These are phyloP conservation scores for Ogataea paraovalis DNA, from an alignment of 805 yeast species.

Conservation along the genomic window DNA sequence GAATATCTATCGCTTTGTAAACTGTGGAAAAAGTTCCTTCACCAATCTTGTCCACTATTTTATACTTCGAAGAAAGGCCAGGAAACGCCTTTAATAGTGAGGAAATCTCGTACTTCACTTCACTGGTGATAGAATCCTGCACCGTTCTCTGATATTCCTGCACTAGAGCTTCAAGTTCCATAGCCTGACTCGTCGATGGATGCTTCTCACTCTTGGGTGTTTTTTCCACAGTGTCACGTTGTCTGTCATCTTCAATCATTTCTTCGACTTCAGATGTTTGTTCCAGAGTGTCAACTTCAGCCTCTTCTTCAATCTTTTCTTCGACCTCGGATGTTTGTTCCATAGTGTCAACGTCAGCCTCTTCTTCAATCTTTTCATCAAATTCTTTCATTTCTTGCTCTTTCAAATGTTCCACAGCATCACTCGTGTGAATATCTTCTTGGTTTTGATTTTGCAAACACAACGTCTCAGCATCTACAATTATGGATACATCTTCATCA, in stretches of 20 bases:
- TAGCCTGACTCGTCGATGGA: not conserved
- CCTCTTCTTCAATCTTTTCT: not conserved
- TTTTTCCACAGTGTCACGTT: not conserved
- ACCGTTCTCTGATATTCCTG: not conserved
- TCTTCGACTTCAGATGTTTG: not conserved
- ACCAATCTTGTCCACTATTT: conserved; percentile 52
- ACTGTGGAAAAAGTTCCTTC: conserved; percentile 84
- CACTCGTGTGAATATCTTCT: not conserved
- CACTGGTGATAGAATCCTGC: conserved; percentile 10
- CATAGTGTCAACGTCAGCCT: not conserved
- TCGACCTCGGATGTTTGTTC: not conserved
- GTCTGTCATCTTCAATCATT: no score
- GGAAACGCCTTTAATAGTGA: conserved; percentile 28
- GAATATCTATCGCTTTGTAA: conserved; percentile 49
- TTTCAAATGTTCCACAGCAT: not conserved
- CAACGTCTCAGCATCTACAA: not conserved
- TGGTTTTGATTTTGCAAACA: not conserved
- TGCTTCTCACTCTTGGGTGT: not conserved
- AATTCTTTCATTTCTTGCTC: not conserved
- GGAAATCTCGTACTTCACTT: conserved; percentile 33
- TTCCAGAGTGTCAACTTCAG: not conserved
- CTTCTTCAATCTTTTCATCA: not conserved
- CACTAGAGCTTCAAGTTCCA: not conserved
- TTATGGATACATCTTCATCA: not conserved
- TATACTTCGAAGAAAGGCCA: conserved; percentile 31